phyloP scores from a whole-genome alignment of 78 protist species.

The Isochrysis galbana region DNA sequence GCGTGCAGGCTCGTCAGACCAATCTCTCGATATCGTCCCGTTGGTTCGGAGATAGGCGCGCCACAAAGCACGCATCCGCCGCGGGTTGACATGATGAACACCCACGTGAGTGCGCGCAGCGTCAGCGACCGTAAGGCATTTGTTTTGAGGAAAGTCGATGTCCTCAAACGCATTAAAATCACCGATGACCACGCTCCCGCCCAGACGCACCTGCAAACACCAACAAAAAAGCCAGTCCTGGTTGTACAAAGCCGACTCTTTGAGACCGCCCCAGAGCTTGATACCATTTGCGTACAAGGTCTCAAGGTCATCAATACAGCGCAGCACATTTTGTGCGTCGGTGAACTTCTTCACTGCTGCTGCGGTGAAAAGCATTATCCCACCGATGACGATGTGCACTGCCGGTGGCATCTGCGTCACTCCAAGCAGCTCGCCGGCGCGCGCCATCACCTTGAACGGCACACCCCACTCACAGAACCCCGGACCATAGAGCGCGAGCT shows the following conservation, averaged over 20 bases:
- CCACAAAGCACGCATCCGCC: not conserved
- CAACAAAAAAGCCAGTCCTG: conserved; percentile 24
- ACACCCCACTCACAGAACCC: conserved; percentile 6
- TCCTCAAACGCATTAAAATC: not conserved
- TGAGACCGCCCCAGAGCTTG: not conserved
- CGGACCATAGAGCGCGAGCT: not conserved
- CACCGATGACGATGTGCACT: not conserved
- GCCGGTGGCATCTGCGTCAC: not conserved
- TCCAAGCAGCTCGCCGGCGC: not conserved
- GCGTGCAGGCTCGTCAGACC: not conserved
- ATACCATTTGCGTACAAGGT: not conserved
- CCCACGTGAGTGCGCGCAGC: not conserved
- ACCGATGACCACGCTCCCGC: not conserved
- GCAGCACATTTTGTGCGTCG: not conserved
- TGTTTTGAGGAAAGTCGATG: not conserved
- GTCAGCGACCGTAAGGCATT: not conserved
- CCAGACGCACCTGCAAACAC: not conserved
- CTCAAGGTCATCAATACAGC: not conserved
- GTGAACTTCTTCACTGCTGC: not conserved
- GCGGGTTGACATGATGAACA: not conserved
- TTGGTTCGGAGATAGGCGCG: not conserved
- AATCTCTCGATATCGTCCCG: not conserved
- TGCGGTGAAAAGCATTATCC: not conserved
- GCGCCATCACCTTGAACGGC: not conserved
- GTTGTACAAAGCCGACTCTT: not conserved